phyloP scores from a whole-genome alignment of 2,329 filamentous ascomycete genomes.

The Colletotrichum sp. region DNA sequence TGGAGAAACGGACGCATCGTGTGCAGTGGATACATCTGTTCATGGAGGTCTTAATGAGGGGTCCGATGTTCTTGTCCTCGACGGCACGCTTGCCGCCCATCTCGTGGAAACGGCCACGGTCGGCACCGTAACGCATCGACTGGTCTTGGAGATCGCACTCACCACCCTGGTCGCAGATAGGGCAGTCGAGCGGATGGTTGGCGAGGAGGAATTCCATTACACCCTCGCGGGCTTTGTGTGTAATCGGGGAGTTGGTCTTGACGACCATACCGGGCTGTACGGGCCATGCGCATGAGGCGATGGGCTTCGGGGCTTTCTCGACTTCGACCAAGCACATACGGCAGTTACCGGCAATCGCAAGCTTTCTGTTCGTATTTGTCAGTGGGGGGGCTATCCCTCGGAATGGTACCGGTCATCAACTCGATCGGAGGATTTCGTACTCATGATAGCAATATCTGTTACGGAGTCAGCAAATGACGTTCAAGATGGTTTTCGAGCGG shows the following conservation, averaged over 20 bases:
- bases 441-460: constrained; percentile 97
- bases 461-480: constrained; percentile 25
- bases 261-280: constrained; percentile 99
- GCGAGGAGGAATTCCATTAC: constrained; percentile 99
- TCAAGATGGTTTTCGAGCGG: neutral
- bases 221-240: constrained; percentile 97
- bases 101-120: constrained; percentile 97
- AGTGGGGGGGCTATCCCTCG: constrained; percentile 33
- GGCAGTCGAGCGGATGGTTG: constrained; percentile 95
- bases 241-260: constrained; percentile 94
- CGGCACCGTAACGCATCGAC: constrained; percentile 97
- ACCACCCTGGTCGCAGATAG: constrained; percentile 97
- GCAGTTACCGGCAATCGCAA: constrained; percentile 99
- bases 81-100: constrained; percentile 94
- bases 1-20: constrained; percentile 95
- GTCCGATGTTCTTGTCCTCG: constrained; percentile 99
- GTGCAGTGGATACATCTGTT: constrained; percentile 99
- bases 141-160: constrained; percentile 99
- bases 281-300: constrained; percentile 98
- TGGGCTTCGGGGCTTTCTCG: constrained; percentile 93
- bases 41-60: constrained; percentile 99
- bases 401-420: constrained; percentile 25
- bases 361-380: constrained; percentile 69
- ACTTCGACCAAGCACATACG: constrained; percentile 99
- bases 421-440: constrained; percentile 56